Conservation (phyloP, 257 asterid genomes). For the Thymus mandschuricus region DNA sequence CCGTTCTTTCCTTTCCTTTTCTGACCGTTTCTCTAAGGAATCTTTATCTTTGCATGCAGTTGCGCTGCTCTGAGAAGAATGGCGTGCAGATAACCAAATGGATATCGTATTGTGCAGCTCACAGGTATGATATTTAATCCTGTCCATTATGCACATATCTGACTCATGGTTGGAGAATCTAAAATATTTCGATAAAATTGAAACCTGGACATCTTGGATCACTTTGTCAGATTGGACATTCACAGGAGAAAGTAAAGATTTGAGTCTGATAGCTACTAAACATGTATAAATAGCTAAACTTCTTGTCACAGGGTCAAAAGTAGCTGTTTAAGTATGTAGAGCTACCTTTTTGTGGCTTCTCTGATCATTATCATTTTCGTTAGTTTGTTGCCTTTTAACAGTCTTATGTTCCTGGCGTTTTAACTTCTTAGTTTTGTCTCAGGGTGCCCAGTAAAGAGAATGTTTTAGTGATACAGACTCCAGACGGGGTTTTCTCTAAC, state of each 20-base stretch:
- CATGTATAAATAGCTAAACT: slow-evolving; percentile 14
- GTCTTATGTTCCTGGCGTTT: slow-evolving; percentile 23
- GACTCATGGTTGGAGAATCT: slow-evolving; percentile 9
- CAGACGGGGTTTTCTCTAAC: slow-evolving; percentile 64
- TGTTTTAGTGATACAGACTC: slow-evolving; percentile 77
- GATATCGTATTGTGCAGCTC: slow-evolving; percentile 83
- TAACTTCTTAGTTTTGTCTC: slow-evolving; percentile 34
- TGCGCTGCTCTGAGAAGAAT: slow-evolving; percentile 81
- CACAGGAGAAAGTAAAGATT: background rate
- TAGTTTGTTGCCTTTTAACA: slow-evolving; percentile 2
- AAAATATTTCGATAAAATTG: background rate
- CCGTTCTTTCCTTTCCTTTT: background rate
- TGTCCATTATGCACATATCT: slow-evolving; percentile 1
- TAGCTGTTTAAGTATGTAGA: background rate
- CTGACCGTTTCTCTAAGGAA: slow-evolving; percentile 22
- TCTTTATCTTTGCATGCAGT: slow-evolving; percentile 50
- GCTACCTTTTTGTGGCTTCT: slow-evolving; percentile 6
- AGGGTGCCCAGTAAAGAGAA: slow-evolving; percentile 82
- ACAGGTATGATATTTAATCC: slow-evolving; percentile 55
- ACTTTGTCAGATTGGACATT: slow-evolving; percentile 8
- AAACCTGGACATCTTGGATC: background rate
- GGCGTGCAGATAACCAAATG: slow-evolving; percentile 73
- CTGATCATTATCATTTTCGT: slow-evolving; percentile 10
- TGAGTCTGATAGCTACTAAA: slow-evolving; percentile 9
- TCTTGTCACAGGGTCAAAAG: background rate